Percentiles rank a stretch among this genome's conserved stretches.
phyloP scores from a whole-genome alignment of 192 early-diverging fungal genomes.

The Thamnidium elegans region DNA sequence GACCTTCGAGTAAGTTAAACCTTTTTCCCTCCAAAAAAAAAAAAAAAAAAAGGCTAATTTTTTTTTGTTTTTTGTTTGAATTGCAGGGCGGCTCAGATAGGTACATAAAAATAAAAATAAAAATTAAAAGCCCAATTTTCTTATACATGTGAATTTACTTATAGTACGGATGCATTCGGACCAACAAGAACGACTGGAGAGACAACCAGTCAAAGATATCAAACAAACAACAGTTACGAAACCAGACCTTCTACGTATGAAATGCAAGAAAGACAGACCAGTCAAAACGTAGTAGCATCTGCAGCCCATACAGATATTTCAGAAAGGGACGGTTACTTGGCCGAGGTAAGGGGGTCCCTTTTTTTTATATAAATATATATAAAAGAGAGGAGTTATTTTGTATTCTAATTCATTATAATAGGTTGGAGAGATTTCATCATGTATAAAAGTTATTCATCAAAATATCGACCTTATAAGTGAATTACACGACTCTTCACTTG shows the following conservation, averaged over 20 bases:
- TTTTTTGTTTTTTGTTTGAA: not conserved
- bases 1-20: not conserved
- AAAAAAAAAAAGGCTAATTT: not conserved
- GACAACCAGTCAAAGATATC: not conserved
- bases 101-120: not conserved
- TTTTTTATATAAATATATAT: not conserved
- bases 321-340: conserved; percentile 13
- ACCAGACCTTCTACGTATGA: not conserved
- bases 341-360: conserved; percentile 6
- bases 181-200: conserved; percentile 4
- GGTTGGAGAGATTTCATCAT: conserved; percentile 5
- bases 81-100: conserved; percentile 6
- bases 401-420: not conserved
- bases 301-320: conserved; percentile 5
- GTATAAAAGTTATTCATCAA: conserved; percentile 5
- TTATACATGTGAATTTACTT: not conserved
- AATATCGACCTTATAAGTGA: conserved; percentile 18
- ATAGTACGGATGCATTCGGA: conserved; percentile 15
- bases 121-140: not conserved
- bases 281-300: conserved; percentile 5
- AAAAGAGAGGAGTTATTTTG: not conserved
- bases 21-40: not conserved
- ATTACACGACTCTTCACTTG: conserved; percentile 15
- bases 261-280: not conserved
- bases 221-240: not conserved